Evolutionary conservation across 2,329 filamentous ascomycete genomes (phyloP).

Genomic region (Fusarium verrucosum): DNA sequence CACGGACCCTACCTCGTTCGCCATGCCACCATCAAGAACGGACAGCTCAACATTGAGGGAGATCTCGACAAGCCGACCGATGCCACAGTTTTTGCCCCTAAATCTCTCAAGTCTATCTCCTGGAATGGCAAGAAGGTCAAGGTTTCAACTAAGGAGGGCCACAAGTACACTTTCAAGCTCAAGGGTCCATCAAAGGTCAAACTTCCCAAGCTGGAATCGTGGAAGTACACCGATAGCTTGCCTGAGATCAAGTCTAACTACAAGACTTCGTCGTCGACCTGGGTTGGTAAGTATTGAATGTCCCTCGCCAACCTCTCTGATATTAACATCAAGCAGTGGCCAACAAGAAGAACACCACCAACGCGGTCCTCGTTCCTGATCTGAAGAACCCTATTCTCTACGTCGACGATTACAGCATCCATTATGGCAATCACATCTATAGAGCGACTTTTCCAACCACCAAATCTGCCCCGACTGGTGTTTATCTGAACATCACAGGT

Average conservation of each 20-base stretch:
- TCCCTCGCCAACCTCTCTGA: fast-evolving
- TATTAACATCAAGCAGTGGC: conserved; percentile 46
- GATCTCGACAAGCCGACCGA: conserved; percentile 55
- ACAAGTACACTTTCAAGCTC: conserved; percentile 44
- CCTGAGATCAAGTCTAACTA: conserved; percentile 58
- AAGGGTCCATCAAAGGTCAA: conserved; percentile 43
- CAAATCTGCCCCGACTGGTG: conserved; percentile 50
- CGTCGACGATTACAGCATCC: conserved; percentile 65
- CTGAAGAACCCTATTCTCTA: conserved; percentile 64
- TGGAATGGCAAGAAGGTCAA: conserved; percentile 59
- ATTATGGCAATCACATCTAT: conserved; percentile 64
- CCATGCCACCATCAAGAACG: conserved; percentile 50
- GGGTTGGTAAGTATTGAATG: conserved; percentile 49
- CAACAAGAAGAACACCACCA: conserved; percentile 60
- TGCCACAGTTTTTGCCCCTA: conserved; percentile 59
- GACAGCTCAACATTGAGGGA: conserved; percentile 55
- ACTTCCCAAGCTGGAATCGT: conserved; percentile 55
- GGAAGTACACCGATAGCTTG: conserved; percentile 59
- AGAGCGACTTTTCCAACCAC: conserved; percentile 59
- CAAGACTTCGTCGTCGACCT: conserved; percentile 53
- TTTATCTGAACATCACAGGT: conserved; percentile 62
- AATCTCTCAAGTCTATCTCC: conserved; percentile 54
- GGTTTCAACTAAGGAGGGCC: conserved; percentile 42
- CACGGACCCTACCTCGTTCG: conserved; percentile 64
- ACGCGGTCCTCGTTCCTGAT: conserved; percentile 55